Conservation (phyloP, 73 alveolate species). For the Durusdinium trenchii region DNA sequence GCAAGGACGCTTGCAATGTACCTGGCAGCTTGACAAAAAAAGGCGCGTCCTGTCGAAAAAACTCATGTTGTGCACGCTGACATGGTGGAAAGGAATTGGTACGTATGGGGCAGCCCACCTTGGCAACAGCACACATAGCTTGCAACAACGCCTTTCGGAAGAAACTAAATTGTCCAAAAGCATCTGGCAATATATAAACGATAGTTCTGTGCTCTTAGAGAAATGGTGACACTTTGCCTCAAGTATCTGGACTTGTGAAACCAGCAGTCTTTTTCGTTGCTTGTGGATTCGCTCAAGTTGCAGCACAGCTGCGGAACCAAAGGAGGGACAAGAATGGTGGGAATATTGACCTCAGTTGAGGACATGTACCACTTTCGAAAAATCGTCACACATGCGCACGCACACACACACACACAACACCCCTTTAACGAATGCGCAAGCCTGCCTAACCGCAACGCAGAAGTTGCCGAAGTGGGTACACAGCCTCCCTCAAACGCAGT, state of each 20-base stretch:
- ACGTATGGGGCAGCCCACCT: slow-evolving; percentile 85
- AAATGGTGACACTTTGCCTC: background rate
- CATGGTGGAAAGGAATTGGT: slow-evolving; percentile 67
- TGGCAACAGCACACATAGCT: background rate
- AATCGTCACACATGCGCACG: background rate
- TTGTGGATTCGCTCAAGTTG: background rate
- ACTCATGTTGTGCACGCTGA: slow-evolving; percentile 66
- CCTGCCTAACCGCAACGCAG: too few relatives aligned
- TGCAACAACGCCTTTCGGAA: background rate
- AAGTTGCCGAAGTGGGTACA: too few relatives aligned
- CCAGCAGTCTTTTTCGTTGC: too few relatives aligned
- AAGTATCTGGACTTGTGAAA: background rate
- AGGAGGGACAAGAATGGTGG: slow-evolving; percentile 73
- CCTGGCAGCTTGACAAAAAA: too few relatives aligned
- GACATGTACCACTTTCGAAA: background rate
- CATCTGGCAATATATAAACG: background rate
- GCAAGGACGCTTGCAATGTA: too few relatives aligned
- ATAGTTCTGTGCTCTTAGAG: background rate
- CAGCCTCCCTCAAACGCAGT: too few relatives aligned
- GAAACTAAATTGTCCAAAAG: background rate
- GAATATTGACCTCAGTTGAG: slow-evolving; percentile 51
- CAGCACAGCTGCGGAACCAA: slow-evolving; percentile 42
- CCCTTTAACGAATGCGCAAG: too few relatives aligned
- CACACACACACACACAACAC: too few relatives aligned
- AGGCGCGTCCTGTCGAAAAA: slow-evolving; percentile 70